Evolutionary conservation across 1,139 yeast species (phyloP), one percentile per base, ranked within the genome.

Genomic region (Fermentozyma sake): DNA sequence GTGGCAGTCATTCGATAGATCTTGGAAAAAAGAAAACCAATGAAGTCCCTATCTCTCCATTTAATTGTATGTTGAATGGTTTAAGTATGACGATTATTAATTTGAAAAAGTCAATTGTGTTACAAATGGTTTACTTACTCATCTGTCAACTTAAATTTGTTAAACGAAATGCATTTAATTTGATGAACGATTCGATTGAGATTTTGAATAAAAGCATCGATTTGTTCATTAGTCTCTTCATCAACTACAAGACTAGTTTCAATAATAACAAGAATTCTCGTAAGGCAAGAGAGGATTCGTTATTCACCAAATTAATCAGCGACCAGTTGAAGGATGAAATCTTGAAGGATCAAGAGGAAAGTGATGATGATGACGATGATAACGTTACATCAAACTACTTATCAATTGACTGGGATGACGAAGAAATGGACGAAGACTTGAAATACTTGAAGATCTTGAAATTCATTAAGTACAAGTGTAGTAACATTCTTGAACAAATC

Each of bases 401-500:
- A 9, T 61, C 51, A 12, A 64, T 66, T 10, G 73, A 67, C 41
- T 67, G 73, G 73, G 74, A 68, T 34, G 71, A 67, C 38, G 72
- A 67, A 38, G 63, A 64, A 18, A 55, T 67, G 66, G 72, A 66
- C 40, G 74, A 68, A 40, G 72, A 67, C 40, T 55, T 66, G 46
- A 68, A 68, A 38, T 66, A 61, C 32, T 48, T 67, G 37, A 65
- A 64, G 30, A 59, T 65, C 9, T 48, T 67, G 38, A 65, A 67
- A 38, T 65, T 60, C 39, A 50, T 68, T 32, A 58, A 64, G 45
- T 66, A 67, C 41, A 67, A 64, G 37, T 54, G 50, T 23, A 40
- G 44, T 14, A 23, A 26, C 18, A 17, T 34, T 16, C 18, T 17
- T 13, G 29, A 33, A 12, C 31, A 32, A 25, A 39, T 48, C n/a